A percentile compares a stretch with the other conserved stretches of the same genome.
Conservation (phyloP, 75 land plant species). For the Chamaecyparis obtusa region DNA sequence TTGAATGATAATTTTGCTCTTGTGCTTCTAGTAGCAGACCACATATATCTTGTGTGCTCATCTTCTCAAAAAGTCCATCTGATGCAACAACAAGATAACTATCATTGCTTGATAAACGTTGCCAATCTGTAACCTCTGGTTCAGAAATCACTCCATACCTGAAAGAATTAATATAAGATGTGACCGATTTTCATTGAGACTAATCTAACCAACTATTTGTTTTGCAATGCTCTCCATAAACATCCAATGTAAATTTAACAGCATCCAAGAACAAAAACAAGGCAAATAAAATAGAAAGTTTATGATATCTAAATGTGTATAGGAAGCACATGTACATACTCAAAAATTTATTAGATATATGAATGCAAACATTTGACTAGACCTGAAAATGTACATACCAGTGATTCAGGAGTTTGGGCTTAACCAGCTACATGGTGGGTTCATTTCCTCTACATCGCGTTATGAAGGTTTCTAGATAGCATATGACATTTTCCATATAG, state of each 20-base stretch:
- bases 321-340: slow-evolving; percentile 1
- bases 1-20: neutral
- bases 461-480: neutral
- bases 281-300: neutral
- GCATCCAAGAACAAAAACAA: neutral
- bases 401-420: neutral
- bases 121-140: slow-evolving; percentile 92
- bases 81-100: slow-evolving; percentile 69
- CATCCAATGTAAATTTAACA: neutral
- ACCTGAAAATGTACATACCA: neutral
- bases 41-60: slow-evolving; percentile 76
- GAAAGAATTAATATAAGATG: slow-evolving; percentile 13
- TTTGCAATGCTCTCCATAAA: neutral
- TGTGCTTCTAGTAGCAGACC: slow-evolving; percentile 52
- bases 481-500: too few relatives aligned
- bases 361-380: neutral
- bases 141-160: slow-evolving; percentile 83
- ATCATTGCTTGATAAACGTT: slow-evolving; percentile 48
- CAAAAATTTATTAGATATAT: neutral
- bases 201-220: neutral
- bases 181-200: neutral
- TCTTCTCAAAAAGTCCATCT: slow-evolving; percentile 90
- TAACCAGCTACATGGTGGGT: neutral
- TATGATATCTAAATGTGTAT: neutral
- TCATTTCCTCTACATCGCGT: neutral